Evolutionary conservation across 345 rosid genomes (phyloP), one percentile per base, ranked within the genome.

Genomic region (Citrus glauca): DNA sequence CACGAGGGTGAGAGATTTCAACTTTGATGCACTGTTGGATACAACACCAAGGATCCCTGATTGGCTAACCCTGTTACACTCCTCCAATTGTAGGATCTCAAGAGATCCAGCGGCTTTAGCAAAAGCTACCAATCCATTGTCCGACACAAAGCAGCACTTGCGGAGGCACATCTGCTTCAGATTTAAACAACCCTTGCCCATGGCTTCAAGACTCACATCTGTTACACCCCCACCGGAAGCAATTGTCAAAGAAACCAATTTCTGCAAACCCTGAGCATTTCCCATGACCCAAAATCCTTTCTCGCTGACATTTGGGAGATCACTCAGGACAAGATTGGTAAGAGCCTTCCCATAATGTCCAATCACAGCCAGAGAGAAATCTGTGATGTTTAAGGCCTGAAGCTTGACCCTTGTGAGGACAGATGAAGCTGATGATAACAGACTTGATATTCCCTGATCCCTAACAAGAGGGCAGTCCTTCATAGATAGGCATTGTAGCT

Each of bases 221-320:
- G 94, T 89, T 63, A 89, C 71, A 28, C 93, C 94, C 10, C 86
- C 80, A 76, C 97, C 88, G 48, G 94, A 88, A 71, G 85, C 83
- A 69, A 92, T 76, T 33, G 83, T 76, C 87, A 91, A 84, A 37
- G 87, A 82, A 9, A 37, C 53, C 79, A 91, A 81, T 48, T 84
- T 89, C 66, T 84, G 78, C 79, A 92, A 85, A 55, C 97, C 93
- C 66, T 76, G 86, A 60, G 92, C 92, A 79, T 88, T 91, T 9
- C 94, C 93, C 94, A 92, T 91, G 79, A 88, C 97, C 97, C 97
- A 91, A 73, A 92, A 92, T 71, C 97, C 97, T 81, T 82, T 91
- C 86, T 91, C 94, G 10, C 83, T 91, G 35, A 88, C 91, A 68
- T 86, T 82, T 69, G 82, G 86, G 48, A 92, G 92, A 77, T 85